Conservation (phyloP, 495 filamentous ascomycete species). For the Cercophora scortea region DNA sequence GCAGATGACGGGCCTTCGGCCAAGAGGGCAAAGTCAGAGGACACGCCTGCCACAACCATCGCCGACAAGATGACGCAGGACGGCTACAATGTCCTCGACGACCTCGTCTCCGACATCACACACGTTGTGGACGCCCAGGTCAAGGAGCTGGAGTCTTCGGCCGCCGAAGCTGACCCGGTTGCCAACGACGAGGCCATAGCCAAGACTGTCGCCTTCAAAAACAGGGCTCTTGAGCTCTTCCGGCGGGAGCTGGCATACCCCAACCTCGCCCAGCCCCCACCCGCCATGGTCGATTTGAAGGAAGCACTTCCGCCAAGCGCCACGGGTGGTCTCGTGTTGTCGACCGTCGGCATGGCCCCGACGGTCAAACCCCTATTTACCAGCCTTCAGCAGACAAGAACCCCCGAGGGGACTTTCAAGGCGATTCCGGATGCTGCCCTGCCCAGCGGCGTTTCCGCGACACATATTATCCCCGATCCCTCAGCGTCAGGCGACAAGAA, state of each 20-base stretch:
- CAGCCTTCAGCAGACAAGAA: constrained; percentile 52
- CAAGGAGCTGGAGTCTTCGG: constrained; percentile 26
- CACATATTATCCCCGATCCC: constrained; percentile 52
- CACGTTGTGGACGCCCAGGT: constrained; percentile 28
- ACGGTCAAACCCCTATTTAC: constrained; percentile 75
- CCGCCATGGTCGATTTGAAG: constrained; percentile 4
- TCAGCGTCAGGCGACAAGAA: constrained; percentile 28
- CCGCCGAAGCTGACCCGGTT: constrained; percentile 10
- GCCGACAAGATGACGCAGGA: constrained; percentile 36
- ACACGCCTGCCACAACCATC: constrained; percentile 31
- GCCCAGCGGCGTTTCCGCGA: constrained; percentile 66
- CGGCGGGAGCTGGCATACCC: constrained; percentile 34
- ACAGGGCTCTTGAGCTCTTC: constrained; percentile 31
- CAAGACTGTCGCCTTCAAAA: constrained; percentile 32
- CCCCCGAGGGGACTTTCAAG: constrained; percentile 27
- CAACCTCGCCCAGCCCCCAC: constrained; percentile 11
- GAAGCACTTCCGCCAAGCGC: constrained; percentile 10
- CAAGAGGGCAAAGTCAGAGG: constrained; percentile 39
- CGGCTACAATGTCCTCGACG: constrained; percentile 36
- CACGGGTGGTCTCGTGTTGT: constrained; percentile 53
- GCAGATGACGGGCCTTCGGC: constrained; percentile 32
- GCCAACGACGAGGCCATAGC: constrained; percentile 25
- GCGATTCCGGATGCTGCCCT: constrained; percentile 55
- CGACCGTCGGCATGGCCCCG: constrained; percentile 62
- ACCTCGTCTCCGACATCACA: constrained; percentile 37